Conservation (phyloP, 2,329 filamentous ascomycete species). For the Sporothrix schenckii region DNA sequence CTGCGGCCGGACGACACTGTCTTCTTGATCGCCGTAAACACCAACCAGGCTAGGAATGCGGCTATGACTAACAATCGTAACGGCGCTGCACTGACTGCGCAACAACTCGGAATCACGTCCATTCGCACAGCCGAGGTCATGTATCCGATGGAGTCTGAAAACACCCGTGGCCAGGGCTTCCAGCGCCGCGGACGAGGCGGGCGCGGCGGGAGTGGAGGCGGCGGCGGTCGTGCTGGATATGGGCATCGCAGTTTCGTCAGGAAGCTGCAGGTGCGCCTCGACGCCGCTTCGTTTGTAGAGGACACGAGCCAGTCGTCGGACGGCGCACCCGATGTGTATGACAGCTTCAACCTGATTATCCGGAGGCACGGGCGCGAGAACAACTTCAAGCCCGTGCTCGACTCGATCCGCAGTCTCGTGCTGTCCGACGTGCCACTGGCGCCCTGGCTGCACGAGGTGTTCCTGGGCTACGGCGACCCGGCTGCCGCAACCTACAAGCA, state of each 20-base stretch:
- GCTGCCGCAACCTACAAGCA: constrained; percentile 83
- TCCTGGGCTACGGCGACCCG: constrained; percentile 95
- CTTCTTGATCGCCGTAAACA: constrained; percentile 78
- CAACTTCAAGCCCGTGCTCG: constrained; percentile 92
- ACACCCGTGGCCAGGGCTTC: constrained; percentile 60
- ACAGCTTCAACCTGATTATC: constrained; percentile 80
- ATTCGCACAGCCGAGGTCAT: constrained; percentile 84
- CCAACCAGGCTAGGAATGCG: constrained; percentile 53
- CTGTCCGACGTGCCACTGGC: constrained; percentile 84
- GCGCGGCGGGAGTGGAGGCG: constrained; percentile 49
- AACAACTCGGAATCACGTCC: constrained; percentile 68
- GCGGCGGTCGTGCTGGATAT: constrained; percentile 55
- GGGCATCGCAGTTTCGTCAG: constrained; percentile 58
- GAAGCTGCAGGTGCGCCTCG: constrained; percentile 78
- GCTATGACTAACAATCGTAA: constrained; percentile 55
- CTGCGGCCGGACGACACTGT: constrained; percentile 85
- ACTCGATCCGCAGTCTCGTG: constrained; percentile 85
- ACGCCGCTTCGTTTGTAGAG: constrained; percentile 73
- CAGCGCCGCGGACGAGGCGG: constrained; percentile 13
- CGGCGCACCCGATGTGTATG: constrained; percentile 79
- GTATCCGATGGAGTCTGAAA: constrained; percentile 83
- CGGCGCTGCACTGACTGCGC: constrained; percentile 51
- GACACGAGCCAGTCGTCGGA: constrained; percentile 69
- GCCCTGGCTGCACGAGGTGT: constrained; percentile 93
- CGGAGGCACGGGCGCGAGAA: constrained; percentile 86